Conservation (phyloP, 1,139 yeast species). For the Nakaseomyces delphensis region DNA sequence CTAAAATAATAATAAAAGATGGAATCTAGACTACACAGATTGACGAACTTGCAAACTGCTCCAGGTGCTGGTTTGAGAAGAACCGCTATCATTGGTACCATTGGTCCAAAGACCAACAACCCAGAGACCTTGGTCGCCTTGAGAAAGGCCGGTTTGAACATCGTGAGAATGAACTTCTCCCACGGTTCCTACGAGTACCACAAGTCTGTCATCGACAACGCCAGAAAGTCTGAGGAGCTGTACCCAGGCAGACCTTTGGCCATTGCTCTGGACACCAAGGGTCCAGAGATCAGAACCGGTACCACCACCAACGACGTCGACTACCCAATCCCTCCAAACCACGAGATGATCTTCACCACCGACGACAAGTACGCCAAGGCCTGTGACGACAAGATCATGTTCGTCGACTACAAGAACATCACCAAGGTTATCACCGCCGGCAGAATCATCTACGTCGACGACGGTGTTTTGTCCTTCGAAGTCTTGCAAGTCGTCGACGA, state of each 20-base stretch:
- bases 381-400: constrained; percentile 77
- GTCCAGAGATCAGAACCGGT: constrained; percentile 99
- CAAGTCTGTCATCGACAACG: constrained; percentile 90
- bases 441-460: constrained; percentile 87
- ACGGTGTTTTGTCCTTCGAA: constrained; percentile 94
- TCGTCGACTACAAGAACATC: constrained; percentile 88
- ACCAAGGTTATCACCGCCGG: constrained; percentile 86
- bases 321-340: constrained; percentile 74
- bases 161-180: constrained; percentile 97
- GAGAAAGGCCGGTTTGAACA: constrained; percentile 95
- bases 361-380: constrained; percentile 66
- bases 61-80: constrained; percentile 87
- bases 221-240: constrained; percentile 84
- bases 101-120: constrained; percentile 93
- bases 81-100: constrained; percentile 95
- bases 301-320: constrained; percentile 73
- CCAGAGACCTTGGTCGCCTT: constrained; percentile 77
- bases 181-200: constrained; percentile 98
- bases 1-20: constrained; percentile 13
- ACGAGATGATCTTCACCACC: constrained; percentile 88
- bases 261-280: constrained; percentile 97
- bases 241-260: constrained; percentile 96
- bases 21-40: constrained; percentile 55
- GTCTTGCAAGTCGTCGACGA: constrained; percentile 76
- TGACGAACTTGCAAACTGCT: constrained; percentile 66